Evolutionary conservation across 805 yeast genomes (phyloP).

Genomic region (Yamadazyma ubonensis): DNA sequence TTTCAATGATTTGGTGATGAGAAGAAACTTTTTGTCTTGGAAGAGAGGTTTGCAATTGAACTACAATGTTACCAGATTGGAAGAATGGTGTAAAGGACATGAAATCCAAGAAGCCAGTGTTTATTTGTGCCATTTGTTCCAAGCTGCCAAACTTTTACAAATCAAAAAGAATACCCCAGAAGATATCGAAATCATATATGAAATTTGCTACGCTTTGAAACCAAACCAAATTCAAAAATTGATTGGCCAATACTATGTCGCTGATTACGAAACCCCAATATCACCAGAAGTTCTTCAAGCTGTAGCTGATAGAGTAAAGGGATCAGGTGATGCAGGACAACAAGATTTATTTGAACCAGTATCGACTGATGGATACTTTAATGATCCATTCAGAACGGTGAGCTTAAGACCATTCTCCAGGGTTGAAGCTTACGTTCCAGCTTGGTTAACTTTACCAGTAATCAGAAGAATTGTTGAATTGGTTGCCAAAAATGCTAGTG

Average conservation of each 20-base stretch:
- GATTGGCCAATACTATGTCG: slow-evolving; percentile 82
- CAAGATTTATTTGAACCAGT: slow-evolving; percentile 71
- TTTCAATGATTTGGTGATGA: slow-evolving; percentile 92
- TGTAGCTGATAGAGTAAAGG: slow-evolving; percentile 77
- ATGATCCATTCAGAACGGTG: slow-evolving; percentile 78
- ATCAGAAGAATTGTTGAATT: slow-evolving; percentile 87
- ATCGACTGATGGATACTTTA: slow-evolving; percentile 70
- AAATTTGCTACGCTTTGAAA: slow-evolving; percentile 88
- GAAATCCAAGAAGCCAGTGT: slow-evolving; percentile 84
- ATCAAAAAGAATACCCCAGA: slow-evolving; percentile 84
- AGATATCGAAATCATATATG: slow-evolving; percentile 89
- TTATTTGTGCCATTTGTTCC: slow-evolving; percentile 81
- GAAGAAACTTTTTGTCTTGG: slow-evolving; percentile 94
- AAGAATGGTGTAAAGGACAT: slow-evolving; percentile 97
- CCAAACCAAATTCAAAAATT: slow-evolving; percentile 95
- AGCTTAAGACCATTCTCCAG: slow-evolving; percentile 74
- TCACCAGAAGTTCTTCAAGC: slow-evolving; percentile 75
- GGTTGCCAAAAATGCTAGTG: slow-evolving; percentile 79
- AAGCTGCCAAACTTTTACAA: slow-evolving; percentile 90
- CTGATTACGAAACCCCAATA: slow-evolving; percentile 93
- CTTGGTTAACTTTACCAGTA: slow-evolving; percentile 86
- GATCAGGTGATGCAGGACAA: slow-evolving; percentile 46
- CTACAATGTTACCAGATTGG: slow-evolving; percentile 92
- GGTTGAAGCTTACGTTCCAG: slow-evolving; percentile 90
- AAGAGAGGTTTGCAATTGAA: slow-evolving; percentile 95